phyloP scores from a whole-genome alignment of 176 grass and related monocot genomes.

The Carex kokanica region DNA sequence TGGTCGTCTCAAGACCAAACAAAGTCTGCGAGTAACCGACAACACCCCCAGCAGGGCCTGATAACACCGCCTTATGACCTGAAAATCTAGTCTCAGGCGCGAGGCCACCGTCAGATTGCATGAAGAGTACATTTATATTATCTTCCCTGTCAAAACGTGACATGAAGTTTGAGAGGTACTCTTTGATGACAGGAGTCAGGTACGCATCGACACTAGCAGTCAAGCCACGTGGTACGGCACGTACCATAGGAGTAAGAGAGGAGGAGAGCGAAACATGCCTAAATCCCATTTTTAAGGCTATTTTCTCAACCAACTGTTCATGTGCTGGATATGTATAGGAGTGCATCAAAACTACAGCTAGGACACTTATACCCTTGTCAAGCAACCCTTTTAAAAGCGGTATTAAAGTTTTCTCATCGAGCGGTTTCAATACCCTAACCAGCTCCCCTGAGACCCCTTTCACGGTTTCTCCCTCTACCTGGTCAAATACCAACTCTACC shows the following conservation, averaged over 20 bases:
- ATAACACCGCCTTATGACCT: constrained; percentile 87
- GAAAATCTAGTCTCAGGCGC: constrained; percentile 90
- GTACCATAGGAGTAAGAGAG: constrained; percentile 85
- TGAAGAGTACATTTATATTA: constrained; percentile 87
- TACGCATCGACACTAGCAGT: constrained; percentile 95
- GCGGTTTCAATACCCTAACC: constrained; percentile 58
- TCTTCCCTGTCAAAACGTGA: constrained; percentile 69
- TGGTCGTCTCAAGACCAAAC: constrained; percentile 77
- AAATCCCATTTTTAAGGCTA: constrained; percentile 82
- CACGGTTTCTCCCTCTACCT: constrained; percentile 35
- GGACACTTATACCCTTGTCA: constrained; percentile 78
- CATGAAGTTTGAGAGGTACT: constrained; percentile 87
- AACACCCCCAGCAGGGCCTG: constrained; percentile 89
- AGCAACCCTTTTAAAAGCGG: constrained; percentile 63
- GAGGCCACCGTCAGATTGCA: constrained; percentile 96
- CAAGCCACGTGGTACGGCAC: constrained; percentile 82
- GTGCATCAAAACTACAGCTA: constrained; percentile 95
- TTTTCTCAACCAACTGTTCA: constrained; percentile 65
- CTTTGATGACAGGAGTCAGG: constrained; percentile 89
- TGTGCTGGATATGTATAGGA: constrained; percentile 86
- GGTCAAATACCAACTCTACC: constrained; percentile 55
- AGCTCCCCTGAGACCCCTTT: constrained; percentile 78
- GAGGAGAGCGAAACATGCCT: constrained; percentile 89
- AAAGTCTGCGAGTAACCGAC: constrained; percentile 96
- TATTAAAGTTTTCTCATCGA: constrained; percentile 55